Base-by-base conservation (phyloP, 129 eudicot genomes). In the Lactuca sativa region DNA sequence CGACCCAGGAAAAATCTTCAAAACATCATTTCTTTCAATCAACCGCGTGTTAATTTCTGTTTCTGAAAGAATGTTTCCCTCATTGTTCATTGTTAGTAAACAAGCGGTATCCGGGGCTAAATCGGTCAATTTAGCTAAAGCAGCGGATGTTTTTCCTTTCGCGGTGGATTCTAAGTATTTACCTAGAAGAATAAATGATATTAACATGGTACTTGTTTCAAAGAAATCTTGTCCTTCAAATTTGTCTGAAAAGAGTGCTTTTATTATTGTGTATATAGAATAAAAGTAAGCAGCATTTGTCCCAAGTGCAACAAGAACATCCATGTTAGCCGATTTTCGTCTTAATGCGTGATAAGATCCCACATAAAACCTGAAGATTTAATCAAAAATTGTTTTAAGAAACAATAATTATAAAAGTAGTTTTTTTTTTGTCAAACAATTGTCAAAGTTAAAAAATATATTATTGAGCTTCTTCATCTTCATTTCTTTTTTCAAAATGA, bases 121-220 rank as follows among this genome's bases (percentile, higher is more conserved):
- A 67, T 82, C 85, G 36, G 80, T 80, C 86, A 95, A 79, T 83
- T 95, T 95, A 61, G 97, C 87, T 75, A 95, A 82, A 30, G 99
- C 99, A 64, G 90, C 97, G 13, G 99, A 95, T 52, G 99, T 95
- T 82, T 84, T 90, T 56, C 99, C 99, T 80, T 87, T 95, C 11
- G 99, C 99, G 78, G 69, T 77, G 36, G 90, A 88, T 78, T 95
- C 99, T 74, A 95, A 73, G 74, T 90, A 95, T 67, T 95, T 95
- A 9, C 99, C 99, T 30, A 95, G 69, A 65, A 95, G 95, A 56
- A 95, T 95, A 79, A 95, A 95, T 11, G 99, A 90, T 75, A 95
- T 84, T 82, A 95, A 77, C 99, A 95, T 95, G 36, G 99, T 84
- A 84, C 99, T 95, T 7, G 99, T 95, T 81, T 95, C 99, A 73